Conservation (phyloP, 2,329 filamentous ascomycete genomes). For the Neurospora sp. region DNA sequence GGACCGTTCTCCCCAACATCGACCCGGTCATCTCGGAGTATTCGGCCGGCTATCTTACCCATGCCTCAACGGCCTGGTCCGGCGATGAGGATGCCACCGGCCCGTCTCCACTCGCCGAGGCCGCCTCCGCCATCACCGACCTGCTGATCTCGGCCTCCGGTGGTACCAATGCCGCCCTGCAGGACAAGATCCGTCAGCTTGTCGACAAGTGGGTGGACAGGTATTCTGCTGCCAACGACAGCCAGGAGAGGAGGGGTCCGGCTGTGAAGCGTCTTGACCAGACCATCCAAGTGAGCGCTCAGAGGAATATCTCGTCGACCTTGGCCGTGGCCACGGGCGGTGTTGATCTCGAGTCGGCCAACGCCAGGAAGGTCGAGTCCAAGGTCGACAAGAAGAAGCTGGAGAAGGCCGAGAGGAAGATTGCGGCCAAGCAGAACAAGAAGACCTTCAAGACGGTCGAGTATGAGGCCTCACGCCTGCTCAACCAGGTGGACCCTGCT, state of each 20-base stretch:
- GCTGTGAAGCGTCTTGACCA: conserved; percentile 81
- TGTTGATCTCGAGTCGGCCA: conserved; percentile 90
- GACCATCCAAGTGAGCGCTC: conserved; percentile 85
- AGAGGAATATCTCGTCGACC: conserved; percentile 93
- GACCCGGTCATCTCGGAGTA: conserved; percentile 87
- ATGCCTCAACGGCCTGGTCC: conserved; percentile 77
- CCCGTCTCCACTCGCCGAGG: conserved; percentile 73
- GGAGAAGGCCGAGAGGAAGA: conserved; percentile 96
- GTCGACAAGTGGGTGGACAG: conserved; percentile 84
- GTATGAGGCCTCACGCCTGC: conserved; percentile 86
- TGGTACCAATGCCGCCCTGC: conserved; percentile 59
- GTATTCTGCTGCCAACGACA: conserved; percentile 61
- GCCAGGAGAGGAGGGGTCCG: conserved; percentile 60
- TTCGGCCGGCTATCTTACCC: conserved; percentile 85
- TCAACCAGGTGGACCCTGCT: conserved; percentile 70
- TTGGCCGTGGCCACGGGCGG: conserved; percentile 73
- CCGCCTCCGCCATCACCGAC: conserved; percentile 74
- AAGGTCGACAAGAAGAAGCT: conserved; percentile 98
- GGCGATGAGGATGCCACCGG: conserved; percentile 58
- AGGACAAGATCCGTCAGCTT: conserved; percentile 69
- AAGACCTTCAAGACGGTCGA: conserved; percentile 97
- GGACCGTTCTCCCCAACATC: conserved; percentile 72
- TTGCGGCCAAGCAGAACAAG: conserved; percentile 96
- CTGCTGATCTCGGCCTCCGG: conserved; percentile 90
- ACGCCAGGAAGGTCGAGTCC: conserved; percentile 88